Percentiles rank a stretch among this genome's conserved stretches.
Conservation (phyloP, 352 stramenopile genomes). For the Chloridella minuta region DNA sequence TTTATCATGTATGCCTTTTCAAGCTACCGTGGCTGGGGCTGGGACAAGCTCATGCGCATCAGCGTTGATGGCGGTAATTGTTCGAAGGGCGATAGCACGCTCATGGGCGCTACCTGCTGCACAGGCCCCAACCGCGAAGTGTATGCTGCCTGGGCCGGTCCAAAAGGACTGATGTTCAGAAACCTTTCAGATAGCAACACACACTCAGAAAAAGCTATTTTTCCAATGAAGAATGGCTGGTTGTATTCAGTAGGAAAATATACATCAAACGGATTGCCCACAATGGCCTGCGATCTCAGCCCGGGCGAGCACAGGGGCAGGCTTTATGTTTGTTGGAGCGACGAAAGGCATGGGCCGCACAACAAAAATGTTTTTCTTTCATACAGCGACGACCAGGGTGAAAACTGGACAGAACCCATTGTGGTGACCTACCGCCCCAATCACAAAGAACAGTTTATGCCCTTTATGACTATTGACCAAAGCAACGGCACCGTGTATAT, state of each 20-base stretch:
- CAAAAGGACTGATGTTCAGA: background rate
- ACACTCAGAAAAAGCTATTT: background rate
- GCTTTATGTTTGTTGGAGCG: background rate
- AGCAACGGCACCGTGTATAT: background rate
- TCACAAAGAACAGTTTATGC: background rate
- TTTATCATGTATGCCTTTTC: background rate
- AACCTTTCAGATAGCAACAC: background rate
- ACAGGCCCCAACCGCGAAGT: background rate
- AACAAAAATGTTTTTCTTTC: background rate
- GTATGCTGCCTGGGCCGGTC: background rate
- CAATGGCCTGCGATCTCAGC: background rate
- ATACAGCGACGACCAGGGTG: background rate
- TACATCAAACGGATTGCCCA: background rate
- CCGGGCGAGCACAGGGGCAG: background rate
- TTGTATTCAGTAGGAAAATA: background rate
- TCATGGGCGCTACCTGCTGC: background rate
- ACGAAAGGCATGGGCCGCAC: background rate
- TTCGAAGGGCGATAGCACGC: background rate
- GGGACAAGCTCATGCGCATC: background rate
- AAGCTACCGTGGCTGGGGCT: background rate
- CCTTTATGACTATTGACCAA: background rate
- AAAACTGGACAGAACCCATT: background rate
- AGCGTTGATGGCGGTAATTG: background rate
- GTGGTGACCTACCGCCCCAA: background rate
- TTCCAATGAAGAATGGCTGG: background rate